These are phyloP conservation scores for Cryphonectria carpinicola DNA, from an alignment of 2,329 filamentous ascomycete species.

Conservation along the genomic window DNA sequence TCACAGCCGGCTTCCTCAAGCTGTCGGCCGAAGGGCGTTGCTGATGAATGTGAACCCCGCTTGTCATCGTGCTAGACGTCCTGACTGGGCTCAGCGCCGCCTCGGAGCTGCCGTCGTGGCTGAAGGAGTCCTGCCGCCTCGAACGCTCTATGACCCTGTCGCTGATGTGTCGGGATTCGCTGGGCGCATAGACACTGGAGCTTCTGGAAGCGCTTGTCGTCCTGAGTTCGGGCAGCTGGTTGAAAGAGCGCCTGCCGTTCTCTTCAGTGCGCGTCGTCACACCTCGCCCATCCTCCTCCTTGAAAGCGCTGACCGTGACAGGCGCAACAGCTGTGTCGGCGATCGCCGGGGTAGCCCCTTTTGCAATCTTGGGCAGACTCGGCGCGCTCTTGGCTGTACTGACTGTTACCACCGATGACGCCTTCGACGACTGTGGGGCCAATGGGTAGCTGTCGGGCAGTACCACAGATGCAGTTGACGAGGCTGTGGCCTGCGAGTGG, in stretches of 20 bases:
- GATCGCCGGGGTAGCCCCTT: constrained; percentile 46
- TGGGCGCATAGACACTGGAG: constrained; percentile 44
- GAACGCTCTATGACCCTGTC: constrained; percentile 38
- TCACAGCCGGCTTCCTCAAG: constrained; percentile 53
- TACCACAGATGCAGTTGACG: constrained; percentile 11
- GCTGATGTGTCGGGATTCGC: constrained; percentile 35
- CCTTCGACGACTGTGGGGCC: constrained; percentile 48
- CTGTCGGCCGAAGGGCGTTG: constrained; percentile 39
- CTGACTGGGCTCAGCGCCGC: constrained; percentile 50
- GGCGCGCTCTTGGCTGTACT: constrained; percentile 48
- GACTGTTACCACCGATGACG: constrained; percentile 52
- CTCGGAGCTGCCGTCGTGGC: constrained; percentile 50
- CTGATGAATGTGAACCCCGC: constrained; percentile 31
- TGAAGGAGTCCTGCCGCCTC: constrained; percentile 49
- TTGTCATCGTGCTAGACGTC: constrained; percentile 36
- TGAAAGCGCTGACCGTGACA: constrained; percentile 52
- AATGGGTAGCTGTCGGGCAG: constrained; percentile 46
- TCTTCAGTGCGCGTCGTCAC: constrained; percentile 48
- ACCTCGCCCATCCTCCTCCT: constrained; percentile 52
- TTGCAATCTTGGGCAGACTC: constrained; percentile 47
- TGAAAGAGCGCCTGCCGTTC: constrained; percentile 42
- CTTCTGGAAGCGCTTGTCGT: constrained; percentile 42
- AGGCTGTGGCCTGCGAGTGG: constrained; percentile 32
- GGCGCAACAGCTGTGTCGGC: constrained; percentile 53
- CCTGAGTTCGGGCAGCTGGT: constrained; percentile 30